Conservation (phyloP, 805 yeast species). For the Tetrapisispora pingtungensis region DNA sequence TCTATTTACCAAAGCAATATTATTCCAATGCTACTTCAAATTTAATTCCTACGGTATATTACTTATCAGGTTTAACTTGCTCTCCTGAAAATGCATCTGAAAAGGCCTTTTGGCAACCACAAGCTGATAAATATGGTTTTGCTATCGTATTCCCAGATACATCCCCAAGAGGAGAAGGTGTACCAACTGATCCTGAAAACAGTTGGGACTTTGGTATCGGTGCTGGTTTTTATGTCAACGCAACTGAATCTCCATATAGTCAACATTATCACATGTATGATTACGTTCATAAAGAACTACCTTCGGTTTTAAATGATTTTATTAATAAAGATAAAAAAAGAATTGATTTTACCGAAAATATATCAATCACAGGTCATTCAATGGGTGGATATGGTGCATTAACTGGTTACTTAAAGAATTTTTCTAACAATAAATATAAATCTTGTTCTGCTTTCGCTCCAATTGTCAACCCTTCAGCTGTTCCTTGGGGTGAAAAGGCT, state of each 20-base stretch:
- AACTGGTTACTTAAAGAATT: constrained; percentile 54
- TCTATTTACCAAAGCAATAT: constrained; percentile 61
- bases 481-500: constrained; percentile 85
- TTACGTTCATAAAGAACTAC: constrained; percentile 69
- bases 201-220: constrained; percentile 88
- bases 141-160: constrained; percentile 94
- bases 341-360: constrained; percentile 50
- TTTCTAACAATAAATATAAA: constrained; percentile 47
- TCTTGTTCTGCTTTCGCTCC: constrained; percentile 90
- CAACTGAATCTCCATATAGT: constrained; percentile 63
- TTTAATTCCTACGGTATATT: constrained; percentile 63
- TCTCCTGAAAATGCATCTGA: constrained; percentile 90
- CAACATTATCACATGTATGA: constrained; percentile 77
- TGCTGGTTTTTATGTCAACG: constrained; percentile 90
- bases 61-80: constrained; percentile 84
- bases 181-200: constrained; percentile 56
- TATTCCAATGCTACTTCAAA: constrained; percentile 11
- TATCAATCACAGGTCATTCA: constrained; percentile 89
- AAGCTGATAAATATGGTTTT: constrained; percentile 72
- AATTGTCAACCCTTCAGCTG: constrained; percentile 63
- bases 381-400: constrained; percentile 98
- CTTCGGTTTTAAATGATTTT: constrained; percentile 35
- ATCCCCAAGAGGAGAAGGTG: constrained; percentile 78
- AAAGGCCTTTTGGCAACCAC: constrained; percentile 78
- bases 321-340: constrained; percentile 29